phyloP scores from a whole-genome alignment of 176 grass and related monocot genomes.

The sorghum (Sorghum bicolor) region DNA sequence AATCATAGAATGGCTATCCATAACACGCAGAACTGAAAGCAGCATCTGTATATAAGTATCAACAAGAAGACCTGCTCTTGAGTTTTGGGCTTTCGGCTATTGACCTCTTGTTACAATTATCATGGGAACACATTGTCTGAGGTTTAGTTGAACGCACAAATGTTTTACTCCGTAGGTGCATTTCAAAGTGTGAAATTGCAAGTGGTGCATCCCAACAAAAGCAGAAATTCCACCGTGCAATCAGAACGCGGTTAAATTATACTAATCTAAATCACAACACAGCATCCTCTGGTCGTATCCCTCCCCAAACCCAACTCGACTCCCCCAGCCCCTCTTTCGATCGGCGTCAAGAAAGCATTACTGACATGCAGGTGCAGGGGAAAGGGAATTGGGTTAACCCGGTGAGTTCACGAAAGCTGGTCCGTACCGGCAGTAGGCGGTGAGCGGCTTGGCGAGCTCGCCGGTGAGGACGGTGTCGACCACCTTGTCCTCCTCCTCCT shows the following conservation, averaged over 20 bases:
- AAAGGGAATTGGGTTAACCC: neutral
- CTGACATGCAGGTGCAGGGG: no score
- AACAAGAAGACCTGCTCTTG: neutral
- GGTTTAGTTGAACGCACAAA: neutral
- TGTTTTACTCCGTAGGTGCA: neutral
- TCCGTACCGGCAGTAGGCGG: conserved; percentile 81
- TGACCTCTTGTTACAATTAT: neutral
- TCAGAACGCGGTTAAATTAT: neutral
- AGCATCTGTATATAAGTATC: neutral
- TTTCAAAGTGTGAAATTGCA: neutral
- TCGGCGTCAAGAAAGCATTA: neutral
- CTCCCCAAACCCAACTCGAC: no score
- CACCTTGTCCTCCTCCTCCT: conserved; percentile 85
- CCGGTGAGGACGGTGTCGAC: conserved; percentile 72
- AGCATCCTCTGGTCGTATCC: neutral
- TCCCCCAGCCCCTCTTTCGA: neutral
- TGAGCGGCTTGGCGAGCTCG: conserved; percentile 88
- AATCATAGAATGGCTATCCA: neutral
- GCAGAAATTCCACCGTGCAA: neutral
- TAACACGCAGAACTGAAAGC: neutral
- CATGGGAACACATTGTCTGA: neutral
- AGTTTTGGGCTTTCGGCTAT: neutral
- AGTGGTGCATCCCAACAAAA: neutral
- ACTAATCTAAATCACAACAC: neutral
- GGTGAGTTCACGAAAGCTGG: neutral